Evolutionary conservation across 441 rosid species (phyloP).

Genomic region (Rhodomyrtus psidioides): DNA sequence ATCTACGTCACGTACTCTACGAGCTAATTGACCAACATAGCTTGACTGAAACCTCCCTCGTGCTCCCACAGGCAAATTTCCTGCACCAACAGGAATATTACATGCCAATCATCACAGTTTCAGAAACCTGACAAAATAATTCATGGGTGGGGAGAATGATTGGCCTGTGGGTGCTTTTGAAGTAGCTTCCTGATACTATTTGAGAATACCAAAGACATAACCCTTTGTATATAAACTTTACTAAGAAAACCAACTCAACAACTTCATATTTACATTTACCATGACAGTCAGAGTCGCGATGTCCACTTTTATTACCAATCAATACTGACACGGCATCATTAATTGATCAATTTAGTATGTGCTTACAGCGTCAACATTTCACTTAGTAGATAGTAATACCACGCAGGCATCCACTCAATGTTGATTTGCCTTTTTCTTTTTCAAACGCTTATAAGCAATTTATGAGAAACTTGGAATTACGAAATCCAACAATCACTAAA

Average conservation of each 20-base stretch:
- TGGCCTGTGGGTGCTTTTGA: background rate
- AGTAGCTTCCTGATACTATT: background rate
- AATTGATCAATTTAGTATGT: background rate
- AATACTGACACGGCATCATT: background rate
- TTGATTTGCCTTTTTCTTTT: background rate
- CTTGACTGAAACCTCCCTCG: slow-evolving; percentile 57
- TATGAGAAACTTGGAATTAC: background rate
- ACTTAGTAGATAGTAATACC: background rate
- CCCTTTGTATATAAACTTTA: background rate
- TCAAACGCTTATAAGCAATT: background rate
- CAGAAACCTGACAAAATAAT: background rate
- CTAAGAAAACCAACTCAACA: background rate
- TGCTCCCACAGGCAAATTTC: slow-evolving; percentile 22
- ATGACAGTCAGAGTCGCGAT: background rate
- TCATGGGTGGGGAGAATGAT: background rate
- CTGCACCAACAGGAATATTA: slow-evolving; percentile 14
- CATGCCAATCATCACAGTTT: background rate
- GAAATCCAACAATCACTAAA: background rate
- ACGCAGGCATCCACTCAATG: background rate
- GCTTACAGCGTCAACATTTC: background rate
- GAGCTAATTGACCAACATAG: slow-evolving; percentile 68
- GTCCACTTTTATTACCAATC: background rate
- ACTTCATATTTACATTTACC: background rate
- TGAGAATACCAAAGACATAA: background rate
- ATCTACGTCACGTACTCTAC: slow-evolving; percentile 65